Evolutionary conservation across 2,329 filamentous ascomycete genomes (phyloP), one percentile per base, ranked within the genome.

Genomic region (Colletotrichum australisinense): DNA sequence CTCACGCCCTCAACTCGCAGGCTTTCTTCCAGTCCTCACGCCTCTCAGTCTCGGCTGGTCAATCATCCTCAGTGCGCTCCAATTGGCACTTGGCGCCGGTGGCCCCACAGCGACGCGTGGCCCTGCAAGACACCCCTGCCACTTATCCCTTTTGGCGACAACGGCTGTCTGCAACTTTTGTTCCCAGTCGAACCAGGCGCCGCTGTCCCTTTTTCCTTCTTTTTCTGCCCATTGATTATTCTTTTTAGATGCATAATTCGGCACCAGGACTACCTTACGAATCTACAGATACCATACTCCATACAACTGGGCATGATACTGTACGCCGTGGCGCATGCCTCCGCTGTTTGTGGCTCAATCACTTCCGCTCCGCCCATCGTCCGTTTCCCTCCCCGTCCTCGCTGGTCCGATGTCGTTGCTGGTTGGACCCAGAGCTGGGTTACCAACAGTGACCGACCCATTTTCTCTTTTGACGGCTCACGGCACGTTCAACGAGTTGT

Each of bases 21-120:
- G 32, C 11, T 4, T 35, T 35, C 32, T 35, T 35, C 12, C 32
- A 35, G 32, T 35, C 32, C 32, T 32, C 60, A 24, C 52, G 38
- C 22, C 19, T 53, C 19, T 63, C 42, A n/a, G 42, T 49, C 19
- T 49, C 42, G 42, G 42, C 19, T n/a, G 19, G 42, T 49, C 42
- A 49, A 49, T 42, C 32, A 62, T 46, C 9, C 42, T 42, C 30
- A 16, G 26, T 62, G 49, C 67, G 11, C 30, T 7, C 19, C 49
- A 65, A 49, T 65, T 66, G 67, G 67, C 55, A 52, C 28, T 62
- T 46, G 53, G 62, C 60, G 30, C 32, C 24, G 8, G 28, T 6
- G n/a, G 70, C 24, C 35, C 70, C 70, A 66, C 35, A 62, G 67
- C 30, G 70, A 73, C 70, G 70, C 70, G 70, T 73, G 70, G 70